phyloP scores from a whole-genome alignment of 257 asterid genomes.

The Salvia splendens region DNA sequence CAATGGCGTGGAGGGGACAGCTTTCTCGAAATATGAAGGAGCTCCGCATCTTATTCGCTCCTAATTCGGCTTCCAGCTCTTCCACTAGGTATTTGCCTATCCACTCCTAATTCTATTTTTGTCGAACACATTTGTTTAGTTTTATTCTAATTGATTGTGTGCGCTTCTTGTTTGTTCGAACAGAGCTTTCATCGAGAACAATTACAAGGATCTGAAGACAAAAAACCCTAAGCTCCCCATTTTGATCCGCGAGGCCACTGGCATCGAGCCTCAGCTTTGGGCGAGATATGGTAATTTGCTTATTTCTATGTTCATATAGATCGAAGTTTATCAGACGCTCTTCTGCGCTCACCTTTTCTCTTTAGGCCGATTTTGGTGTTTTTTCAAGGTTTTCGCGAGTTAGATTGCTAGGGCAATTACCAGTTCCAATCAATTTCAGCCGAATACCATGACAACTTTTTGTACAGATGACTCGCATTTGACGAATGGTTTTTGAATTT shows the following conservation, averaged over 20 bases:
- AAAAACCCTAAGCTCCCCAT: slow-evolving; percentile 82
- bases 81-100: slow-evolving; percentile 53
- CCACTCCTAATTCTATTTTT: slow-evolving; percentile 1
- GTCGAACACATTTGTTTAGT: not conserved
- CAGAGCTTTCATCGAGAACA: slow-evolving; percentile 73
- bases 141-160: not conserved
- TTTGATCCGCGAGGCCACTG: slow-evolving; percentile 80
- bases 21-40: slow-evolving; percentile 76
- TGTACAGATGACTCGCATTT: not conserved
- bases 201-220: slow-evolving; percentile 89
- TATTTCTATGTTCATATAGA: not conserved
- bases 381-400: not conserved
- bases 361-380: not conserved
- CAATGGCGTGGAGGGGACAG: slow-evolving; percentile 90
- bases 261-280: slow-evolving; percentile 93
- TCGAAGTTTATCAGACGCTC: slow-evolving; percentile 2
- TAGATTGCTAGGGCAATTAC: slow-evolving; percentile 8
- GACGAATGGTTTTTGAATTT: not conserved
- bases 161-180: not conserved
- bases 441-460: not conserved
- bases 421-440: not conserved
- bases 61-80: slow-evolving; percentile 66
- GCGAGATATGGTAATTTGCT: slow-evolving; percentile 75
- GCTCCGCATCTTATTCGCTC: slow-evolving; percentile 78
- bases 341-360: not conserved